Base-by-base conservation (phyloP, 805 yeast species). In the Metschnikowia corniflorae region DNA sequence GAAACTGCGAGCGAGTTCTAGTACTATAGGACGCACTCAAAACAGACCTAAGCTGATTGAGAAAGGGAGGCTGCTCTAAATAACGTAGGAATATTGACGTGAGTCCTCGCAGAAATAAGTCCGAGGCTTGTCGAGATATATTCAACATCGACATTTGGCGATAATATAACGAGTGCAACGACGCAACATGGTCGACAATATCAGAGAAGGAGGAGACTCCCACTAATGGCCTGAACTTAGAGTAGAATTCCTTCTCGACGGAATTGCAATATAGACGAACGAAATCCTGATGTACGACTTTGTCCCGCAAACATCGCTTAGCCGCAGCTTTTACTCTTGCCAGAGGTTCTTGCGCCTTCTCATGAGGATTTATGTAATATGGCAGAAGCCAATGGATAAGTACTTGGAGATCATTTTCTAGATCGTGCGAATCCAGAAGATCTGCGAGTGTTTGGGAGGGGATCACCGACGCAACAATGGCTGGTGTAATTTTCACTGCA, bases 261-360 rank as follows among this genome's bases (percentile, higher is more conserved):
- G 70, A 58, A 43, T 62, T 63, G 24, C 55, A 43, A 31, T 61
- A 60, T 13, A 68, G 49, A 17, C 49, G 53, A 12, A 61, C 54
- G 33, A 68, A 66, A 12, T 61, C 61, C 8, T 49, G 42, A 39
- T 65, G 71, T 26, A 51, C 53, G 4, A 26, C 8, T 4, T 58
- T 61, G 37, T 62, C 64, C 33, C 63, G 61, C 16, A 67, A 49
- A 33, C 70, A 63, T 12, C 61, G 51, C 30, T 61, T 47, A 9
- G 66, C 62, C 3, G 71, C 71, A 1, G 64, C 50, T 26, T 54
- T 58, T 7, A 63, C 53, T 18, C 73, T 46, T 15, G 55, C 60
- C 17, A 65, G 53, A 1, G 71, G 66, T 26, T 53, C 60, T 8
- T 10, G 46, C 1, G 68, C 61, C 6, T 17, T 31, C 2, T 29